phyloP scores from a whole-genome alignment of 2,329 filamentous ascomycete species.

The Elsinoe australis region DNA sequence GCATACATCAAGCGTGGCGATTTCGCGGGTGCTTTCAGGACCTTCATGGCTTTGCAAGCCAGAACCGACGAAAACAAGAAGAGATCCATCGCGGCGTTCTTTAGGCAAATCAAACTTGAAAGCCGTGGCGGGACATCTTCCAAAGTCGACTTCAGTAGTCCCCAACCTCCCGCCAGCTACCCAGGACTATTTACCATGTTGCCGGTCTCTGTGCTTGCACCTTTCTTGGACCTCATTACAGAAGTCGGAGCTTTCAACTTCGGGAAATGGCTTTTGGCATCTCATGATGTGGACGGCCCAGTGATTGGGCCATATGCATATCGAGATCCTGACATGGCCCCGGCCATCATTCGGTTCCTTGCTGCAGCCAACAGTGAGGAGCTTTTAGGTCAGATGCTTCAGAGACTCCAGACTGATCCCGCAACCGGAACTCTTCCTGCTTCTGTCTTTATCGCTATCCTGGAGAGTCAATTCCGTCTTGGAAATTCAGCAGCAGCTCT shows the following conservation, averaged over 20 bases:
- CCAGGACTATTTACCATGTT: slow-evolving; percentile 40
- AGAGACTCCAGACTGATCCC: slow-evolving; percentile 16
- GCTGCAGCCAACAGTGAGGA: slow-evolving; percentile 40
- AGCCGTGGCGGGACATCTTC: slow-evolving; percentile 10
- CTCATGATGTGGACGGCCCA: slow-evolving; percentile 48
- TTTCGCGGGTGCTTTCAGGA: slow-evolving; percentile 32
- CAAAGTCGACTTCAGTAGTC: slow-evolving; percentile 25
- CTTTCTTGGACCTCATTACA: slow-evolving; percentile 45
- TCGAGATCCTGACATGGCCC: slow-evolving; percentile 40
- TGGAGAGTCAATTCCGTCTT: slow-evolving; percentile 38
- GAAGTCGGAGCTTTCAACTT: slow-evolving; percentile 41
- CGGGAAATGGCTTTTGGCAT: slow-evolving; percentile 47
- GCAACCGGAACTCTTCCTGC: slow-evolving; percentile 16
- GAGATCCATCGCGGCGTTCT: slow-evolving; percentile 37
- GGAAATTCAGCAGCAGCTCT: slow-evolving; percentile 33
- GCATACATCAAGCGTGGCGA: slow-evolving; percentile 35
- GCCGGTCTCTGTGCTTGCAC: slow-evolving; percentile 42
- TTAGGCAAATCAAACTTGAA: slow-evolving; percentile 23
- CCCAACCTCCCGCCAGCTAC: slow-evolving; percentile 35
- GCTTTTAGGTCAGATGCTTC: slow-evolving; percentile 28
- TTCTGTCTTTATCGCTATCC: slow-evolving; percentile 32
- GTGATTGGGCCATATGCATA: slow-evolving; percentile 42
- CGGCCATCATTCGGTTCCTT: slow-evolving; percentile 50
- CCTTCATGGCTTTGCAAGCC: slow-evolving; percentile 33
- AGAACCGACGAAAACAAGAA: slow-evolving; percentile 40